Evolutionary conservation across 73 alveolate species (phyloP).

Genomic region (Breviolum minutum): DNA sequence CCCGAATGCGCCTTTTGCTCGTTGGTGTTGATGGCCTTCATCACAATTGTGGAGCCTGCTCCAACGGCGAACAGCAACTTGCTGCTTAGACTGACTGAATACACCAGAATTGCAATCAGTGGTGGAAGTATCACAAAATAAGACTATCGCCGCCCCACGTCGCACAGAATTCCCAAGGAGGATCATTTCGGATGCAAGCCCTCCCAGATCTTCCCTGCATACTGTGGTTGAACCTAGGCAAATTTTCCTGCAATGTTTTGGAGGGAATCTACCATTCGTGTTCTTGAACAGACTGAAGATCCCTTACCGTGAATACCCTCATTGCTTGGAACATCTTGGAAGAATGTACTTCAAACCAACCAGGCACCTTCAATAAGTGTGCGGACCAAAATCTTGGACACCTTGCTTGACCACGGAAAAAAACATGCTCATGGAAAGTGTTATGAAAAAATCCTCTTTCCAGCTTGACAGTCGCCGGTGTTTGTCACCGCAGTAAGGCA

Average conservation of each 20-base stretch:
- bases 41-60: constrained; percentile 89
- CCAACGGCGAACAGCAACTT: not conserved
- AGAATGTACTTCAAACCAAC: not conserved
- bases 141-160: too few relatives aligned
- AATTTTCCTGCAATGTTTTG: too few relatives aligned
- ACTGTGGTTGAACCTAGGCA: too few relatives aligned
- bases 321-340: not conserved
- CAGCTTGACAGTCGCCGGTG: too few relatives aligned
- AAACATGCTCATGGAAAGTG: not conserved
- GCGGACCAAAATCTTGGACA: constrained; percentile 89
- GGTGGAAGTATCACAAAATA: not conserved
- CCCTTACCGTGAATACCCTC: too few relatives aligned
- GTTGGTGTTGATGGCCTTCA: constrained; percentile 94
- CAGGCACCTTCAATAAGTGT: constrained; percentile 59
- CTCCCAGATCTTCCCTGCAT: too few relatives aligned
- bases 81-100: not conserved
- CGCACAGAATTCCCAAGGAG: too few relatives aligned
- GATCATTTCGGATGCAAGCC: too few relatives aligned
- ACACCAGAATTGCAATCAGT: not conserved
- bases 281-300: too few relatives aligned
- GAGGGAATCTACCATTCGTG: too few relatives aligned
- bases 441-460: too few relatives aligned
- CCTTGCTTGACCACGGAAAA: not conserved
- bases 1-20: constrained; percentile 50
- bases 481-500: not conserved